phyloP scores from a whole-genome alignment of 2,329 filamentous ascomycete genomes.

The Cyclaneusma minus region DNA sequence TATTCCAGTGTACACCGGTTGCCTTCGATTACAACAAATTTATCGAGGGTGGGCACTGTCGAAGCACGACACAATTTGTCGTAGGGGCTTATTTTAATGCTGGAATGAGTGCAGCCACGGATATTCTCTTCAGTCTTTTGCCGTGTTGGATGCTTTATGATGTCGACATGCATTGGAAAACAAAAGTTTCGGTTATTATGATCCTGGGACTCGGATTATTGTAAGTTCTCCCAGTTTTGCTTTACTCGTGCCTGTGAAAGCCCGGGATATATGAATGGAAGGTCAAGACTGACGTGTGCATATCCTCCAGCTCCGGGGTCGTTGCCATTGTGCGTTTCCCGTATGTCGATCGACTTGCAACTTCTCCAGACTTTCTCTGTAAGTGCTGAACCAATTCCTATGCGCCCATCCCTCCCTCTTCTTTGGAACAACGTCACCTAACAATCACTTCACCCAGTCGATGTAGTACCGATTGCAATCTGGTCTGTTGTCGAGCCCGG shows the following conservation, averaged over 20 bases:
- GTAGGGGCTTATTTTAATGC: conserved; percentile 15
- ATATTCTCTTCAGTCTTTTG: conserved; percentile 16
- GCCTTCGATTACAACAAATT: too few species aligned
- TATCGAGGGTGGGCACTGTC: conserved; percentile 6
- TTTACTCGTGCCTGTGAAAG: too few species aligned
- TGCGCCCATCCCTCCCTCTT: background rate
- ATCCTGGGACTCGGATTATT: too few species aligned
- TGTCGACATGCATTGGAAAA: conserved; percentile 15
- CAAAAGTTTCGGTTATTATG: too few species aligned
- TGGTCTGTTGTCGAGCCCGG: conserved; percentile 32
- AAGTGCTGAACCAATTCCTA: too few species aligned
- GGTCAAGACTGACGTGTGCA: too few species aligned
- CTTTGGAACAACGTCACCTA: too few species aligned
- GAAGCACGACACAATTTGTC: conserved; percentile 5
- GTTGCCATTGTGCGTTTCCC: conserved; percentile 27
- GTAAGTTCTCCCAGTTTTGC: too few species aligned
- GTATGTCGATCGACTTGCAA: conserved; percentile 22
- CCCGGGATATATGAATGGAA: too few species aligned
- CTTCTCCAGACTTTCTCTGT: conserved; percentile 23
- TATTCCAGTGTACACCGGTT: conserved; percentile 16
- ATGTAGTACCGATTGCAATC: conserved; percentile 26
- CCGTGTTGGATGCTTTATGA: conserved; percentile 16
- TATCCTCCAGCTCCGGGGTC: conserved; percentile 22
- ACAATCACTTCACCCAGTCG: background rate
- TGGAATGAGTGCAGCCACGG: conserved; percentile 13